phyloP scores from a whole-genome alignment of 768 basidiomycete species.

The Saitozyma sp. region DNA sequence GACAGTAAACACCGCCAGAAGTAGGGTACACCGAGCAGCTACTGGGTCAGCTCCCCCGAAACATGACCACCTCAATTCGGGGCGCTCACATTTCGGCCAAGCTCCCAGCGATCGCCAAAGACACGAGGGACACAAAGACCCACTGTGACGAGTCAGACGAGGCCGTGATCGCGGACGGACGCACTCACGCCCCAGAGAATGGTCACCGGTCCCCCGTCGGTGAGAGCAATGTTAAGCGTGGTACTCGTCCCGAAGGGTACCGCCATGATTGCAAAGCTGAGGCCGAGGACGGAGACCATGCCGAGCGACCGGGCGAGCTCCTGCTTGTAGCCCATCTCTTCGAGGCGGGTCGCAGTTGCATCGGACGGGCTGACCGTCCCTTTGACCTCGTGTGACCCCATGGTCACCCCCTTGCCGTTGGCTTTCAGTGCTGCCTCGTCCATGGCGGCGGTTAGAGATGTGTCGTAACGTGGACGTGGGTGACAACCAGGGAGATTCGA shows the following conservation, averaged over 20 bases:
- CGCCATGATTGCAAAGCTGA: constrained; percentile 48
- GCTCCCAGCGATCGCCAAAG: constrained; percentile 35
- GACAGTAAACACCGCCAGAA: constrained; percentile 47
- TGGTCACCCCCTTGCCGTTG: too few species aligned
- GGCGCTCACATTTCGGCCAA: constrained; percentile 41
- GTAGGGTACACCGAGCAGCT: constrained; percentile 48
- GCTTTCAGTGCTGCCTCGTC: too few species aligned
- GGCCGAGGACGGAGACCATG: constrained; percentile 44
- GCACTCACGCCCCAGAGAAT: constrained; percentile 42
- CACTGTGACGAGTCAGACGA: constrained; percentile 22
- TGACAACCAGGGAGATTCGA: too few species aligned
- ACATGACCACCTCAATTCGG: not conserved
- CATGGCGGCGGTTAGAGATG: too few species aligned
- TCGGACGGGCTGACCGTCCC: constrained; percentile 2
- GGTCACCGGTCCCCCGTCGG: constrained; percentile 45
- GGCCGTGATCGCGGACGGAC: not conserved
- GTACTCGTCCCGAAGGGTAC: constrained; percentile 43
- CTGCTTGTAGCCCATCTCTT: constrained; percentile 47
- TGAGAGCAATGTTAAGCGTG: constrained; percentile 43
- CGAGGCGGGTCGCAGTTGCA: constrained; percentile 22
- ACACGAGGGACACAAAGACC: constrained; percentile 40
- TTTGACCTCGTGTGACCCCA: not conserved
- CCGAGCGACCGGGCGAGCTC: constrained; percentile 42
- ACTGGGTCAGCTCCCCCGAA: not conserved
- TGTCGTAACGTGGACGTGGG: too few species aligned